Evolutionary conservation across 805 yeast genomes (phyloP).

Genomic region (Kluyveromyces dobzhanskii): DNA sequence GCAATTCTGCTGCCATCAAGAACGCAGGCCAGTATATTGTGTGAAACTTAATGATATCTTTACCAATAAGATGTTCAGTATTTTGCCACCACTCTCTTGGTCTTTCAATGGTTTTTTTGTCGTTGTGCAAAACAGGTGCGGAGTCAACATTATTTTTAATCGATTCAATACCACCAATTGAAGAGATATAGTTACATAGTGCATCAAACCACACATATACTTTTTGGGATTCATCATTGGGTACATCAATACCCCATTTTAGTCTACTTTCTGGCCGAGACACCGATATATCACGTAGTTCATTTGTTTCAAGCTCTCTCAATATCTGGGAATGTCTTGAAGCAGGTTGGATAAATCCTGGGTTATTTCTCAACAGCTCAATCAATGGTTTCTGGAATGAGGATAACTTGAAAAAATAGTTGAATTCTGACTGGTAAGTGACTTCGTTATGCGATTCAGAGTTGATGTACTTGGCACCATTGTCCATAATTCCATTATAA

Average conservation of each 20-base stretch:
- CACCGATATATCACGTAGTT: slow-evolving; percentile 65
- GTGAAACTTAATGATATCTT: slow-evolving; percentile 84
- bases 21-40: slow-evolving; percentile 93
- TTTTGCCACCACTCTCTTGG: slow-evolving; percentile 20
- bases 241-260: slow-evolving; percentile 87
- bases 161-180: slow-evolving; percentile 48
- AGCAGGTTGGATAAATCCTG: slow-evolving; percentile 59
- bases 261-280: slow-evolving; percentile 76
- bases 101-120: not conserved
- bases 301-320: slow-evolving; percentile 42
- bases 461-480: slow-evolving; percentile 23
- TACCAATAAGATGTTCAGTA: slow-evolving; percentile 80
- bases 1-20: slow-evolving; percentile 70
- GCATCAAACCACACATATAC: slow-evolving; percentile 98
- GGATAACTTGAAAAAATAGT: slow-evolving; percentile 76
- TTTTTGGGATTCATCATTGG: slow-evolving; percentile 65
- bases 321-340: slow-evolving; percentile 47
- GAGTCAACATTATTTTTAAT: slow-evolving; percentile 13
- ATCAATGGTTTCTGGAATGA: slow-evolving; percentile 49
- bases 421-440: slow-evolving; percentile 64
- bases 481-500: slow-evolving; percentile 13
- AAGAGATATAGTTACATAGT: slow-evolving; percentile 71
- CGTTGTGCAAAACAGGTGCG: slow-evolving; percentile 14
- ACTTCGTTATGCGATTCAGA: slow-evolving; percentile 76
- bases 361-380: slow-evolving; percentile 35